Conservation (phyloP, 805 yeast species). For the Candida ipomoeae region DNA sequence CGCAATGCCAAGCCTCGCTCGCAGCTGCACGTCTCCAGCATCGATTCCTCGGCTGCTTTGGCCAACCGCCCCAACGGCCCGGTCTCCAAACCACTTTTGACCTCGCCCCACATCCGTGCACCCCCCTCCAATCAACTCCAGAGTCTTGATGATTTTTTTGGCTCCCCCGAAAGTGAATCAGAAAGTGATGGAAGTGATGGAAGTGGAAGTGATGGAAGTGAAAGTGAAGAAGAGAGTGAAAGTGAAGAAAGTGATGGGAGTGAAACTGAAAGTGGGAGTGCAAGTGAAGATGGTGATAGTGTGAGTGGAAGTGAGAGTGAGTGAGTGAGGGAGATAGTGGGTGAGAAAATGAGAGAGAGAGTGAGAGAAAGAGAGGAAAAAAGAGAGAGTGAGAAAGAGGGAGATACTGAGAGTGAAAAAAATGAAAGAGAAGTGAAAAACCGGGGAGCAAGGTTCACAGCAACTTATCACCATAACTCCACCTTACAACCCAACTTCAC, state of each 20-base stretch:
- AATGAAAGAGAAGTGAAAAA: too few species aligned
- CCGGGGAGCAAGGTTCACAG: too few species aligned
- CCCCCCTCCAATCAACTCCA: conserved; percentile 49
- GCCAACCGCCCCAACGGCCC: neutral
- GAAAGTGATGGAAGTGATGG: conserved; percentile 14
- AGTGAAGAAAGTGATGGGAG: too few species aligned
- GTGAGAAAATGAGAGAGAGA: too few species aligned
- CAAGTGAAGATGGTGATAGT: too few species aligned
- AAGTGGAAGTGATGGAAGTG: neutral
- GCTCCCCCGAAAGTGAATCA: conserved; percentile 27
- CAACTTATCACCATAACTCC: too few species aligned
- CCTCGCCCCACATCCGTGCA: neutral
- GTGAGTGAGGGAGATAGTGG: too few species aligned
- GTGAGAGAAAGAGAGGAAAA: too few species aligned
- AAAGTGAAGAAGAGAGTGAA: conserved; percentile 16
- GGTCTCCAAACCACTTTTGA: neutral
- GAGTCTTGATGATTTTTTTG: conserved; percentile 84
- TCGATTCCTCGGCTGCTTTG: conserved; percentile 5
- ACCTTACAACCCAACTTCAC: too few species aligned
- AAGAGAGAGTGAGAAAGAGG: too few species aligned
- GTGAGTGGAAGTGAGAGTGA: too few species aligned
- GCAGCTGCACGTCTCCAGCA: conserved; percentile 15
- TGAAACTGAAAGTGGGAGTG: neutral
- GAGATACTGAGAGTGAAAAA: too few species aligned
- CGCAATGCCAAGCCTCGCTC: conserved; percentile 22